Evolutionary conservation across 257 asterid genomes (phyloP).

Genomic region (Fraxinus americana): DNA sequence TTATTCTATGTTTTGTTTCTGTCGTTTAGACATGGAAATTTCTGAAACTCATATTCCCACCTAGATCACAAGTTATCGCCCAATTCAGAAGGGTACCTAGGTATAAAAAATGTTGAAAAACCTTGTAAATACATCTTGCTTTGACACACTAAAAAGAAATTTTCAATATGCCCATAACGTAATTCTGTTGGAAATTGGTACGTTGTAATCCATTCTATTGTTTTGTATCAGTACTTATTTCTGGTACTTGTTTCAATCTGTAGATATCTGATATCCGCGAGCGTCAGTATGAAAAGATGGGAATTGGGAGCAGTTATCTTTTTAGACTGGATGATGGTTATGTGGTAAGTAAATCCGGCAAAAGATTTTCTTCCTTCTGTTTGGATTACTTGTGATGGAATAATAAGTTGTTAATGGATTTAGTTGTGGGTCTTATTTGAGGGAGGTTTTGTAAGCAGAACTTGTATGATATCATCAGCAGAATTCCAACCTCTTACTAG

Average conservation of each 20-base stretch:
- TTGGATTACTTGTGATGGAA: constrained; percentile 15
- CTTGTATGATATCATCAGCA: not conserved
- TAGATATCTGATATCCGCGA: constrained; percentile 97
- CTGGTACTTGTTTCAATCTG: not conserved
- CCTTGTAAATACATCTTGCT: not conserved
- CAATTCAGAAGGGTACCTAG: not conserved
- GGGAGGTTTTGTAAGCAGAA: not conserved
- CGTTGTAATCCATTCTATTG: not conserved
- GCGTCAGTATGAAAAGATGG: constrained; percentile 84
- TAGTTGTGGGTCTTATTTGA: not conserved
- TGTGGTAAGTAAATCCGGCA: constrained; percentile 63
- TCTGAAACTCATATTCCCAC: not conserved
- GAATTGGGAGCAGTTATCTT: constrained; percentile 99
- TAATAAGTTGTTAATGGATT: not conserved
- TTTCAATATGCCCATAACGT: not conserved
- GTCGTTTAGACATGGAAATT: not conserved
- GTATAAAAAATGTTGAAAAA: not conserved
- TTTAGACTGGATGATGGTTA: constrained; percentile 98
- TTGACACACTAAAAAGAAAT: not conserved
- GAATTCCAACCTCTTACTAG: not conserved
- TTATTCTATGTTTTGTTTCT: not conserved
- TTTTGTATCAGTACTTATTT: not conserved
- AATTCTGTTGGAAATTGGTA: not conserved
- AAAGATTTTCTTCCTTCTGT: not conserved
- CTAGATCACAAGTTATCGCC: not conserved